phyloP scores from a whole-genome alignment of 306 rosid species.

The Gastrolobium bilobum region DNA sequence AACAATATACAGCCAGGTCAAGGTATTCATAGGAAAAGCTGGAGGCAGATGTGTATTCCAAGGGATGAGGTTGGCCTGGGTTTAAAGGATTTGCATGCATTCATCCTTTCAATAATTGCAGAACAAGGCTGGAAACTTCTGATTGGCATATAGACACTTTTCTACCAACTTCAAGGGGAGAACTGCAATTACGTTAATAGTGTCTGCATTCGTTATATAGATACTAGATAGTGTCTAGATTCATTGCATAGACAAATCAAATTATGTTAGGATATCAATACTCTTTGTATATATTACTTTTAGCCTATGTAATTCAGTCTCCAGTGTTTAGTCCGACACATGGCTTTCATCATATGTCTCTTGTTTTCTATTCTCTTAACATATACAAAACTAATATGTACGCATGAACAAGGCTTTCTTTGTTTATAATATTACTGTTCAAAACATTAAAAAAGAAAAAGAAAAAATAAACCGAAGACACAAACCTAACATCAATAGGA shows the following conservation, averaged over 20 bases:
- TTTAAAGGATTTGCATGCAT: not conserved
- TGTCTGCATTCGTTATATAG: too few relatives aligned
- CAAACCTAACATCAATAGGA: slow-evolving; percentile 70
- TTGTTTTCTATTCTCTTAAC: not conserved
- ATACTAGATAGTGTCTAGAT: too few relatives aligned
- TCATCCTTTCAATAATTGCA: slow-evolving; percentile 3
- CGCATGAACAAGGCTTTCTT: not conserved
- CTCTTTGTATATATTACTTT: too few relatives aligned
- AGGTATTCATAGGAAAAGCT: not conserved
- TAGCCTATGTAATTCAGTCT: too few relatives aligned
- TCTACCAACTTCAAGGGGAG: not conserved
- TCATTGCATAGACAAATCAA: too few relatives aligned
- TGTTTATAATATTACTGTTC: not conserved
- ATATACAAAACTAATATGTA: not conserved
- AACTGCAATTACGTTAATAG: too few relatives aligned
- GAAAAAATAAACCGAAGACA: not conserved
- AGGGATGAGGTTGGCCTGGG: not conserved
- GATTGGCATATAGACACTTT: not conserved
- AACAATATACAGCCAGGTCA: not conserved
- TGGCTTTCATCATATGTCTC: too few relatives aligned
- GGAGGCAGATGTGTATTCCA: not conserved
- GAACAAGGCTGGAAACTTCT: slow-evolving; percentile 10
- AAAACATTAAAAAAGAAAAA: not conserved
- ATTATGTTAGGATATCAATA: too few relatives aligned
- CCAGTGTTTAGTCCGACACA: too few relatives aligned